phyloP scores from a whole-genome alignment of 2,329 filamentous ascomycete species.

The Botrytis elliptica region DNA sequence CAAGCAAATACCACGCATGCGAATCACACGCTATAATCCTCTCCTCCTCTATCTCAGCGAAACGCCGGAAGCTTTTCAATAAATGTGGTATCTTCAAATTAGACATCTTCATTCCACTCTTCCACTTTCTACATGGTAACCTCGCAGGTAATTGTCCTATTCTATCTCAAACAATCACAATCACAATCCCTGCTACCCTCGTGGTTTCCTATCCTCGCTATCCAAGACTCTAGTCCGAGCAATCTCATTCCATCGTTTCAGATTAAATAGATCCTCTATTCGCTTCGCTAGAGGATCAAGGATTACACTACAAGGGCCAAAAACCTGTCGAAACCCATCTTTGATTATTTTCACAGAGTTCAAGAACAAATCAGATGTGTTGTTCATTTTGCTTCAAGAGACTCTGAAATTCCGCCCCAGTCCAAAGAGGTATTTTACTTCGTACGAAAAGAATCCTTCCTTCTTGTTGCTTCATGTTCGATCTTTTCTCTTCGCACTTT shows the following conservation, averaged over 20 bases:
- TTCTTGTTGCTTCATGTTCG: neutral
- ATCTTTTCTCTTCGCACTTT: neutral
- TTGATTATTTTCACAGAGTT: neutral
- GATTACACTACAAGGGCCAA: neutral
- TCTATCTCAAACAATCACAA: conserved; percentile 9
- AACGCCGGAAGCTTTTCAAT: neutral
- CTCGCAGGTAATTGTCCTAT: neutral
- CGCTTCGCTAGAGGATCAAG: conserved; percentile 10
- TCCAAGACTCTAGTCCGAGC: conserved; percentile 5
- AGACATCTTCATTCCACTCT: neutral
- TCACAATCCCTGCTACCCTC: conserved; percentile 1
- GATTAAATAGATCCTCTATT: neutral
- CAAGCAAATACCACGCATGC: neutral
- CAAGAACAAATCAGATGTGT: neutral
- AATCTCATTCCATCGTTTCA: conserved; percentile 12
- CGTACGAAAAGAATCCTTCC: neutral
- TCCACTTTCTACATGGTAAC: neutral
- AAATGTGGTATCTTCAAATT: neutral
- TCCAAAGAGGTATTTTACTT: neutral
- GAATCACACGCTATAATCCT: neutral
- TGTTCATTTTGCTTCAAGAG: neutral
- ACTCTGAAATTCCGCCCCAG: neutral
- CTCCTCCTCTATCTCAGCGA: neutral
- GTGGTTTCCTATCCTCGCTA: conserved; percentile 14
- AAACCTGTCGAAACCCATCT: neutral